Conservation (phyloP, 805 yeast species). For the Lipomyces chichibuensis region DNA sequence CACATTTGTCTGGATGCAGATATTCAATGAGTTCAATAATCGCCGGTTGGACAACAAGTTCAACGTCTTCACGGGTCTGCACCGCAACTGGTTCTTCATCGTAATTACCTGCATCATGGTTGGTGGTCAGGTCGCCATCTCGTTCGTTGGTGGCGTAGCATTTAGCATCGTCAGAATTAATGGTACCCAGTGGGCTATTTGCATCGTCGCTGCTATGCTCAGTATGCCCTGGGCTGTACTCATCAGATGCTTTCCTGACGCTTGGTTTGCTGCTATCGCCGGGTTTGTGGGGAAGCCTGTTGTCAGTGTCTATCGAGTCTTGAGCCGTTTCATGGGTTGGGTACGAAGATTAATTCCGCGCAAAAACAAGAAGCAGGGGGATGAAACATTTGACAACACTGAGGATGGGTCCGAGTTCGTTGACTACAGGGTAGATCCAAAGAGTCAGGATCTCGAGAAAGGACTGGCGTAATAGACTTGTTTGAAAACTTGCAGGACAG, state of each 20-base stretch:
- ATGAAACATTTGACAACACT: not conserved
- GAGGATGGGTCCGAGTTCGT: not conserved
- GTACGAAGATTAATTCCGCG: not conserved
- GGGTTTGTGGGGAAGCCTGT: constrained; percentile 3
- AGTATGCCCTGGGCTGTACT: constrained; percentile 78
- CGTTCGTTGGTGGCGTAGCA: constrained; percentile 97
- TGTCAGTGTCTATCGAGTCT: constrained; percentile 1
- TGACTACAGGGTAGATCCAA: not conserved
- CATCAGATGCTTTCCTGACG: constrained; percentile 80
- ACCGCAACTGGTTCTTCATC: constrained; percentile 79
- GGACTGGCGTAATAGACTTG: not conserved
- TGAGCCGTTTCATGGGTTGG: not conserved
- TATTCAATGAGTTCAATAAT: constrained; percentile 86
- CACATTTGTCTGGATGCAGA: constrained; percentile 95
- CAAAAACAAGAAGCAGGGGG: constrained; percentile 1
- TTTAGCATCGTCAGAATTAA: constrained; percentile 79
- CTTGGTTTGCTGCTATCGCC: not conserved
- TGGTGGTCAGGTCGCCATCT: constrained; percentile 80
- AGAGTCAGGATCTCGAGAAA: constrained; percentile 1
- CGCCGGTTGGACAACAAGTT: constrained; percentile 82
- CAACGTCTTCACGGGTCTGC: constrained; percentile 78
- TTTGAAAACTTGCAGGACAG: too few relatives aligned
- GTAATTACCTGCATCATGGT: constrained; percentile 71
- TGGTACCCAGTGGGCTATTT: constrained; percentile 85
- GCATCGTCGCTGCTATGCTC: constrained; percentile 74